Conservation (phyloP, 495 filamentous ascomycete species). For the Penicillium argentinense region DNA sequence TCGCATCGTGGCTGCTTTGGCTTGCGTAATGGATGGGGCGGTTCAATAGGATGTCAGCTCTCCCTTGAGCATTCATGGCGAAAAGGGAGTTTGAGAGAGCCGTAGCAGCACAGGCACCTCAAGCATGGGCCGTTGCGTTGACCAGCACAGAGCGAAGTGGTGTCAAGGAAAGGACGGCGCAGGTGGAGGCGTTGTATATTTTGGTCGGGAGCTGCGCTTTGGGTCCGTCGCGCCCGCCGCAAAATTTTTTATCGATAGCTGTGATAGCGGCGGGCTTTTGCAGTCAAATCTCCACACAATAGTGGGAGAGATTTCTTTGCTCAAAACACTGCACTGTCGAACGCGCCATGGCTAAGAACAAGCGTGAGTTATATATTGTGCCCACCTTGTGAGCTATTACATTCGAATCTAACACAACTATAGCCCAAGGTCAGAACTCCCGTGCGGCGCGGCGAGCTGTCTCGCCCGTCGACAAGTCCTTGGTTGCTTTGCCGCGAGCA, state of each 20-base stretch:
- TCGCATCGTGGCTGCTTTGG: conserved; percentile 37
- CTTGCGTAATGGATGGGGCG: conserved; percentile 29
- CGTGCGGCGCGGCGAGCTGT: conserved; percentile 71
- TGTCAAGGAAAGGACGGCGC: conserved; percentile 13
- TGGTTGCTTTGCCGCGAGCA: conserved; percentile 60
- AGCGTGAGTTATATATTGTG: conserved; percentile 29
- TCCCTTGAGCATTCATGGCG: conserved; percentile 46
- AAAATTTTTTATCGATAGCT: conserved; percentile 48
- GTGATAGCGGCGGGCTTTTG: no score
- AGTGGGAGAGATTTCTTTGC: conserved; percentile 22
- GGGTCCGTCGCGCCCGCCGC: conserved; percentile 28
- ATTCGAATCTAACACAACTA: conserved; percentile 19
- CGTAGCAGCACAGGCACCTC: conserved; percentile 21
- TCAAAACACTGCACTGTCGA: conserved; percentile 27
- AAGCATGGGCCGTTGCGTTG: conserved; percentile 19
- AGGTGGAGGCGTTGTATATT: conserved; percentile 9
- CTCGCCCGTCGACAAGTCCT: conserved; percentile 74
- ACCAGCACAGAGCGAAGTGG: conserved; percentile 4
- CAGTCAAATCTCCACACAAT: conserved; percentile 31
- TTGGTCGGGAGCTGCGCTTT: conserved; percentile 25
- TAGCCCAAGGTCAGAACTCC: conserved; percentile 58
- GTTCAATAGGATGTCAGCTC: conserved; percentile 33
- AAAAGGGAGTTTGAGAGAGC: conserved; percentile 14
- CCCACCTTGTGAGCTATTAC: not conserved
- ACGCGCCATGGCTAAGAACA: conserved; percentile 52